These are phyloP conservation scores for Lyophyllum semitale DNA, from an alignment of 768 basidiomycete genomes.

Conservation along the genomic window DNA sequence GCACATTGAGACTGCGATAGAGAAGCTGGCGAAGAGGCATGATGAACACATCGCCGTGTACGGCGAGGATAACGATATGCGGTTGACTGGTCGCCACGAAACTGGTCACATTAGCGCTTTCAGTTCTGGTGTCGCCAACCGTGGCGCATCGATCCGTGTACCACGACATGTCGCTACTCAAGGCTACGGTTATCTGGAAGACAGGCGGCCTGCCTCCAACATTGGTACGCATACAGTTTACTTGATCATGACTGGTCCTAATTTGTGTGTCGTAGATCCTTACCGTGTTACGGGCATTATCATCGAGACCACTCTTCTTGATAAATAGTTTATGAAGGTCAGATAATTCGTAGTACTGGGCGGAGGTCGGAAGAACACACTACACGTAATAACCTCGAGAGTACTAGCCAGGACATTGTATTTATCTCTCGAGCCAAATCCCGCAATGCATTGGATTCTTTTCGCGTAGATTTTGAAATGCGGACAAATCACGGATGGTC, in stretches of 20 bases:
- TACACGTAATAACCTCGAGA: conserved; percentile 9
- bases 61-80: conserved; percentile 96
- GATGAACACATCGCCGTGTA: conserved; percentile 96
- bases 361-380: neutral
- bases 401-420: conserved; percentile 12
- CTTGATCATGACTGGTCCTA: conserved; percentile 6
- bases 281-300: conserved; percentile 92
- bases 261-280: conserved; percentile 58
- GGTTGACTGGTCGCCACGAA: conserved; percentile 96
- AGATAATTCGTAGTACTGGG: conserved; percentile 7
- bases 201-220: conserved; percentile 97
- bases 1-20: conserved; percentile 88
- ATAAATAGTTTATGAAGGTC: conserved; percentile 43
- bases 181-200: conserved; percentile 95
- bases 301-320: conserved; percentile 82
- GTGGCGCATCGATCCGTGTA: conserved; percentile 95
- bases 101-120: conserved; percentile 92
- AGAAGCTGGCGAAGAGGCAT: conserved; percentile 89
- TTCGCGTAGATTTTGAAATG: neutral
- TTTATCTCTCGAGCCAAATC: conserved; percentile 2
- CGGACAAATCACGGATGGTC: neutral
- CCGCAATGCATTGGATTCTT: neutral
- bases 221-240: conserved; percentile 63
- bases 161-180: conserved; percentile 91
- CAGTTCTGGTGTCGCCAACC: conserved; percentile 95